Conservation (phyloP, 108 stramenopile genomes). For the Asterionellopsis glacialis region DNA sequence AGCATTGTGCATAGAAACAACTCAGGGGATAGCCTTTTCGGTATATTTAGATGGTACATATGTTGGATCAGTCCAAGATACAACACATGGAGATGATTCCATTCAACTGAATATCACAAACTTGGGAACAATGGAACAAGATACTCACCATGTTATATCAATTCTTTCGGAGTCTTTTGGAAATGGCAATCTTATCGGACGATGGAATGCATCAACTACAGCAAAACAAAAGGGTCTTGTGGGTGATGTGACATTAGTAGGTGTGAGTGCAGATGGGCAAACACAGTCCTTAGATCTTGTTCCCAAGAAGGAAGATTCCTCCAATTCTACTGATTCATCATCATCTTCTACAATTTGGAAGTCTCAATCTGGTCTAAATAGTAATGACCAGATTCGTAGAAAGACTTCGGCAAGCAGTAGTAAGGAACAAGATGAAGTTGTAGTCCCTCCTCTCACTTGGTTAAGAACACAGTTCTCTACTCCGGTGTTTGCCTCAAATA, state of each 20-base stretch:
- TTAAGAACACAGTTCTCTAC: conserved; percentile 29
- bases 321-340: neutral
- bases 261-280: neutral
- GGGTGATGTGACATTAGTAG: conserved; percentile 20
- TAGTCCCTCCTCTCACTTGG: conserved; percentile 12
- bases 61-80: conserved; percentile 28
- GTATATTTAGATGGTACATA: conserved; percentile 40
- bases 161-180: conserved; percentile 51
- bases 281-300: neutral
- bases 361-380: conserved; percentile 30
- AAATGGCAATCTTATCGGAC: conserved; percentile 46
- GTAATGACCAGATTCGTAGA: conserved; percentile 6
- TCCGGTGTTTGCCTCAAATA: conserved; percentile 19
- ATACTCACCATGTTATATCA: conserved; percentile 15
- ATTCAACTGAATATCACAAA: too few relatives aligned
- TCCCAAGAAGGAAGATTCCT: conserved; percentile 20
- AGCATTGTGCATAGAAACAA: conserved; percentile 25
- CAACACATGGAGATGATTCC: conserved; percentile 36
- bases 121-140: too few relatives aligned
- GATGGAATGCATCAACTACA: conserved; percentile 36
- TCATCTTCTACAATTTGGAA: conserved; percentile 10
- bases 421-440: neutral
- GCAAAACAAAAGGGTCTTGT: conserved; percentile 44
- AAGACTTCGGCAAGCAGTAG: neutral
- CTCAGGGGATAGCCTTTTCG: conserved; percentile 32